Evolutionary conservation across 306 rosid genomes (phyloP).

Genomic region (Prunus armeniaca): DNA sequence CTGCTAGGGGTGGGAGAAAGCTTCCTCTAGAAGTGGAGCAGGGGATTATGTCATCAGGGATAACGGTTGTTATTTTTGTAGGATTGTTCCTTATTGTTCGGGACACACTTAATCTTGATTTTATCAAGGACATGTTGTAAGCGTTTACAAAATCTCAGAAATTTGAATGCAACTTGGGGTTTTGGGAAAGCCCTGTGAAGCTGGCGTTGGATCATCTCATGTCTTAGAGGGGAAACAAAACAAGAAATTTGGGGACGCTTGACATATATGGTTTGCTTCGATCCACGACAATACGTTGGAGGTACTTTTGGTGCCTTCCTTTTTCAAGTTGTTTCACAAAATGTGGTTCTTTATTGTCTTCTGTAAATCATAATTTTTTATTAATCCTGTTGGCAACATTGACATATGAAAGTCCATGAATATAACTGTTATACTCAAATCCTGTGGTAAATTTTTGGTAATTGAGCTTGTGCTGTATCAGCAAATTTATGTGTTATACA

Average conservation of each 20-base stretch:
- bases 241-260: slow-evolving; percentile 28
- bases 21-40: slow-evolving; percentile 91
- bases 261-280: slow-evolving; percentile 28
- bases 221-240: slow-evolving; percentile 25
- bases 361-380: slow-evolving; percentile 31
- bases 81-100: slow-evolving; percentile 80
- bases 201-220: slow-evolving; percentile 24
- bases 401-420: slow-evolving; percentile 1
- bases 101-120: slow-evolving; percentile 89
- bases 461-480: not conserved
- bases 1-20: slow-evolving; percentile 94
- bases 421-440: not conserved
- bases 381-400: slow-evolving; percentile 28
- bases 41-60: slow-evolving; percentile 86
- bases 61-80: slow-evolving; percentile 70
- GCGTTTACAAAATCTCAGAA: slow-evolving; percentile 20
- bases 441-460: slow-evolving; percentile 1
- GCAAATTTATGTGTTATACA: not conserved
- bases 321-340: slow-evolving; percentile 34
- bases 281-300: slow-evolving; percentile 26
- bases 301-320: slow-evolving; percentile 20
- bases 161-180: slow-evolving; percentile 21
- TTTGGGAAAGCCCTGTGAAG: slow-evolving; percentile 24
- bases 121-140: slow-evolving; percentile 74
- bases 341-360: slow-evolving; percentile 29